Evolutionary conservation across 768 basidiomycete species (phyloP), one percentile per base, ranked within the genome.

Genomic region (Tulasnella sp.): DNA sequence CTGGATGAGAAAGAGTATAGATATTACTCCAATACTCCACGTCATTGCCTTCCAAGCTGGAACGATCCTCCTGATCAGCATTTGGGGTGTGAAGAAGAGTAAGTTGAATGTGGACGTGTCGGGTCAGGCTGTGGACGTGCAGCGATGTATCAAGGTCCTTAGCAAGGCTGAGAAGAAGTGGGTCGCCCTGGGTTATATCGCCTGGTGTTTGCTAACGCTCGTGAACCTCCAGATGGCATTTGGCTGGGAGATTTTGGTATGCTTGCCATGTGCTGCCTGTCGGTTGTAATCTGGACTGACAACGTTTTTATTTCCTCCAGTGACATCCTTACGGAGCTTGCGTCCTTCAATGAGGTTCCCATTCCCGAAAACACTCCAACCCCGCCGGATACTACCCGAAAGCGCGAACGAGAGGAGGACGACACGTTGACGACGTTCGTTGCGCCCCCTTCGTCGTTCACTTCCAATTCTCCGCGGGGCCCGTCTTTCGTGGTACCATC

Each of bases 61-160:
- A 7, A 86, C 92, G 38, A 88, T 93, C 3, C 86, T 93, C 8
- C 85, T 93, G 58, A 85, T 93, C 81, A 90, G 90, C 79, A 90
- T 92, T 16, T 93, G 90, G 92, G 91, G 88, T 79, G 89, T 88
- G 31, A 89, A 87, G 82, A 86, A 87, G 80, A 86, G 86, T 44
- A 88, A 89, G 39, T 84, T 85, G 1, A 86, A 87, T 2, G 76
- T 79, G 7, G 88, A 91, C 82, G 82, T 87, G 21, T 84, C 85
- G 74, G 85, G 88, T 75, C 90, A 92, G 74, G 87, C 92, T 84
- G 86, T 87, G 56, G 91, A 92, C 81, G 90, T 93, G 3, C 87
- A 90, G 73, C 87, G 87, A 75, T 92, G 91, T 82, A 86, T 92
- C 83, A 85, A 89, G 27, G 85, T 89, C 4, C 85, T 92, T 56